phyloP scores from a whole-genome alignment of 805 yeast species.

The Metschnikowia borealis region DNA sequence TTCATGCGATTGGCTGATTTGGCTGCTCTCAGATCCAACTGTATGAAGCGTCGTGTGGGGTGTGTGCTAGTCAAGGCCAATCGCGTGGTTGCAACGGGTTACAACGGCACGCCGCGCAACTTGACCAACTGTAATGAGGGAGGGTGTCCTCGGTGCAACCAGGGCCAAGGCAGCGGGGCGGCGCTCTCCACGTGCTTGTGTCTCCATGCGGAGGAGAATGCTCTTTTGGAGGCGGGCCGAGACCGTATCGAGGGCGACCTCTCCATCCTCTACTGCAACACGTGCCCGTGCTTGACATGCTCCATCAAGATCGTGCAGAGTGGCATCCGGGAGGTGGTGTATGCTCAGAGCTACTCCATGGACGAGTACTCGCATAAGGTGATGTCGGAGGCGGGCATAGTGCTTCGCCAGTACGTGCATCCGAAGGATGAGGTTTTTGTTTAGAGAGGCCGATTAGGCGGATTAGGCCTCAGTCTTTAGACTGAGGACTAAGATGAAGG shows the following conservation, averaged over 20 bases:
- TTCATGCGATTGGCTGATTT: slow-evolving; percentile 91
- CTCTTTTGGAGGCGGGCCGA: slow-evolving; percentile 89
- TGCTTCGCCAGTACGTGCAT: slow-evolving; percentile 50
- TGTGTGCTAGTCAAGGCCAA: slow-evolving; percentile 87
- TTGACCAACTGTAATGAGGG: slow-evolving; percentile 89
- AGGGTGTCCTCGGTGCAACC: slow-evolving; percentile 88
- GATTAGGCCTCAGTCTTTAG: too few relatives aligned
- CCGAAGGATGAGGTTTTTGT: slow-evolving; percentile 33
- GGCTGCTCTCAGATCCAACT: slow-evolving; percentile 89
- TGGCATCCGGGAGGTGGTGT: slow-evolving; percentile 88
- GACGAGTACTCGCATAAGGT: slow-evolving; percentile 73
- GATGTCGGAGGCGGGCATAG: slow-evolving; percentile 68
- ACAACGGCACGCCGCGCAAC: slow-evolving; percentile 95
- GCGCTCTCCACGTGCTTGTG: slow-evolving; percentile 83
- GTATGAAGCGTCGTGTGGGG: slow-evolving; percentile 97
- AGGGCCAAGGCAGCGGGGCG: slow-evolving; percentile 58
- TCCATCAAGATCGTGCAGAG: slow-evolving; percentile 91
- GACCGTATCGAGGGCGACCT: slow-evolving; percentile 61
- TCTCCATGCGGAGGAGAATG: slow-evolving; percentile 96
- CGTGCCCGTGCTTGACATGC: slow-evolving; percentile 96
- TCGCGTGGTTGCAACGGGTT: slow-evolving; percentile 92
- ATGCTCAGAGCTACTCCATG: slow-evolving; percentile 90
- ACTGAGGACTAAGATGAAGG: too few relatives aligned
- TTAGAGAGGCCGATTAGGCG: background rate
- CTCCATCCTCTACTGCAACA: slow-evolving; percentile 82